Evolutionary conservation across 331 rosid species (phyloP).

Genomic region (Rosa hybrid): DNA sequence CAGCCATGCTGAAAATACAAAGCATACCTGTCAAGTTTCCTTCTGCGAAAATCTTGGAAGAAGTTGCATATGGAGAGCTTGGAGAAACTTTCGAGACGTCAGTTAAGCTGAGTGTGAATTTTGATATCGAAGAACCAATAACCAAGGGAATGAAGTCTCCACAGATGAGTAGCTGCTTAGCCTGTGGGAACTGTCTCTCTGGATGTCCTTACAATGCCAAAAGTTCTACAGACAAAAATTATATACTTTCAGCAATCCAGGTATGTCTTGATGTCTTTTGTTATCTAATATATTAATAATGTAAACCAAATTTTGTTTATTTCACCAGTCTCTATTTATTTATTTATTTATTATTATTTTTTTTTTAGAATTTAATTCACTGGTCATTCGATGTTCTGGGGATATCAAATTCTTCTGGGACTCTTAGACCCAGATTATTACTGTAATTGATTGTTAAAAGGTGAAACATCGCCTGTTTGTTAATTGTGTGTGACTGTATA

Average conservation of each 20-base stretch:
- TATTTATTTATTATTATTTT: not conserved
- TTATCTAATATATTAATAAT: not conserved
- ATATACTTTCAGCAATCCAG: constrained; percentile 36
- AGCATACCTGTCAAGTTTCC: constrained; percentile 34
- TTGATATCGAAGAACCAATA: constrained; percentile 28
- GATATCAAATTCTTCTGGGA: not conserved
- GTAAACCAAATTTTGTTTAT: not conserved
- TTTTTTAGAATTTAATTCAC: not conserved
- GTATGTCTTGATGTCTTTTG: constrained; percentile 10
- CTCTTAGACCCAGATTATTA: not conserved
- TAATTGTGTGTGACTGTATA: not conserved
- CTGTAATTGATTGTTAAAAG: not conserved
- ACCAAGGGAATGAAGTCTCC: constrained; percentile 10
- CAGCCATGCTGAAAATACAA: constrained; percentile 36
- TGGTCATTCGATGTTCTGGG: not conserved
- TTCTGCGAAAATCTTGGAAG: constrained; percentile 28
- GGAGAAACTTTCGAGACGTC: constrained; percentile 28
- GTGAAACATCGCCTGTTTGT: not conserved
- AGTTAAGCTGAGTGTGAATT: constrained; percentile 35
- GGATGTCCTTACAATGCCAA: constrained; percentile 44
- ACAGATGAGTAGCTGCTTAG: constrained; percentile 26
- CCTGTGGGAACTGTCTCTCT: constrained; percentile 43
- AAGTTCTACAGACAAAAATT: constrained; percentile 38
- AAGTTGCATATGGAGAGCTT: not conserved
- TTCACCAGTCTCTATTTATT: not conserved